A percentile compares a stretch with the other conserved stretches of the same genome.
Conservation (phyloP, 2,329 filamentous ascomycete genomes). For the Epichloe elymi region DNA sequence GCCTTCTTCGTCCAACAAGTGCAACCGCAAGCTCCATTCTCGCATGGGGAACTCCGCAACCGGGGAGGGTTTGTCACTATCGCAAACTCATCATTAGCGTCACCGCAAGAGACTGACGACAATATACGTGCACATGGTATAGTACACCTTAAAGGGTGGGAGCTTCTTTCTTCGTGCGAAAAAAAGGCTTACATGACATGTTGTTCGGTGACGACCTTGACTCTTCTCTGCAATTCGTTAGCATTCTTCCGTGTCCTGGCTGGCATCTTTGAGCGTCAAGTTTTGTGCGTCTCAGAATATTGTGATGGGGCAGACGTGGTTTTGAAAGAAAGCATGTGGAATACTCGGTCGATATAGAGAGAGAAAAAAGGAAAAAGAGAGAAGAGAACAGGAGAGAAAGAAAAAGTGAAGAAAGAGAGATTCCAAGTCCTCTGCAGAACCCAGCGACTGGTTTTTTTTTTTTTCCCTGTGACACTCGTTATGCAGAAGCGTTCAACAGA, state of each 20-base stretch:
- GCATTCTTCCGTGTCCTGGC: constrained; percentile 8
- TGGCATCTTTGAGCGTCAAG: constrained; percentile 2
- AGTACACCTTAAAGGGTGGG: background rate
- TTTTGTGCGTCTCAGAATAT: constrained; percentile 4
- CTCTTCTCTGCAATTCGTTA: constrained; percentile 54
- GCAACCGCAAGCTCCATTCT: constrained; percentile 79
- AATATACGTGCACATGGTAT: background rate
- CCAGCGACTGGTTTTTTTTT: background rate
- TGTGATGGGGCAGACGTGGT: background rate
- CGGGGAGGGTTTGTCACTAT: constrained; percentile 65
- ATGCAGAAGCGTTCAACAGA: background rate
- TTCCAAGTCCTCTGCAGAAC: background rate
- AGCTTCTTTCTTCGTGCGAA: background rate
- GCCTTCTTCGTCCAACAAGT: constrained; percentile 71
- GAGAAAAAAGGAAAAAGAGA: constrained; percentile 2
- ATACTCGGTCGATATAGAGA: background rate
- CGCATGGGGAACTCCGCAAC: constrained; percentile 86
- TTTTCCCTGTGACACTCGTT: background rate
- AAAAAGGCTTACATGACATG: constrained; percentile 57
- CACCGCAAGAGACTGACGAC: background rate
- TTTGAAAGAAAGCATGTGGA: background rate
- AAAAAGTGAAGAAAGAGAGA: background rate
- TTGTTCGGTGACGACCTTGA: constrained; percentile 92
- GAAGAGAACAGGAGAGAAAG: constrained; percentile 5
- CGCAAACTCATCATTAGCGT: constrained; percentile 5